These are phyloP conservation scores for Fusarium veterinarium DNA, from an alignment of 2,329 filamentous ascomycete species.

Conservation along the genomic window DNA sequence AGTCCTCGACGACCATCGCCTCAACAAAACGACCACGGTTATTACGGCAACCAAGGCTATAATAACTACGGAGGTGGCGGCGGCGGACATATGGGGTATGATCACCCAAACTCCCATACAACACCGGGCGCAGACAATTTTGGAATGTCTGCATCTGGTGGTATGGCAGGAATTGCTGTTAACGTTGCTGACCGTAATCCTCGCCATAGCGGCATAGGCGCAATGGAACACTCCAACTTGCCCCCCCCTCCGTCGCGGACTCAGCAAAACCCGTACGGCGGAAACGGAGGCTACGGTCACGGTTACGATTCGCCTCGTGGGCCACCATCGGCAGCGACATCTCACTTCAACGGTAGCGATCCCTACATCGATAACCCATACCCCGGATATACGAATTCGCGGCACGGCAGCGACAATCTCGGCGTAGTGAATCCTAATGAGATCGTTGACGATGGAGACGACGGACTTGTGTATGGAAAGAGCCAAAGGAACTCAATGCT, in stretches of 20 bases:
- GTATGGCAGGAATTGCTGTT: slow-evolving; percentile 75
- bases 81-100: slow-evolving; percentile 44
- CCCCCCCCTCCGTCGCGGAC: slow-evolving; percentile 53
- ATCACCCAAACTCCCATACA: slow-evolving; percentile 46
- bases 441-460: slow-evolving; percentile 89
- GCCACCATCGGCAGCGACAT: slow-evolving; percentile 25
- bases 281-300: slow-evolving; percentile 41
- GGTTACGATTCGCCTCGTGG: slow-evolving; percentile 40
- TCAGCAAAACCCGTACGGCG: slow-evolving; percentile 42
- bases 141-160: slow-evolving; percentile 69
- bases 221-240: slow-evolving; percentile 59
- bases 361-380: slow-evolving; percentile 75
- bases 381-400: slow-evolving; percentile 61
- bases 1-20: slow-evolving; percentile 36
- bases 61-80: slow-evolving; percentile 27
- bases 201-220: slow-evolving; percentile 73
- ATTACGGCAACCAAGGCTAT: slow-evolving; percentile 33
- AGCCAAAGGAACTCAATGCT: slow-evolving; percentile 68
- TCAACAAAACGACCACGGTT: slow-evolving; percentile 38
- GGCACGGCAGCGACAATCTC: slow-evolving; percentile 60
- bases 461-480: slow-evolving; percentile 73
- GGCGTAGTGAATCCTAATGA: slow-evolving; percentile 79
- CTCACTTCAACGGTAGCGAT: slow-evolving; percentile 47
- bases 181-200: slow-evolving; percentile 73
- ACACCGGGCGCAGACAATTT: slow-evolving; percentile 76